These are phyloP conservation scores for Ceratocystis papillata DNA, from an alignment of 2,329 filamentous ascomycete species.

Conservation along the genomic window DNA sequence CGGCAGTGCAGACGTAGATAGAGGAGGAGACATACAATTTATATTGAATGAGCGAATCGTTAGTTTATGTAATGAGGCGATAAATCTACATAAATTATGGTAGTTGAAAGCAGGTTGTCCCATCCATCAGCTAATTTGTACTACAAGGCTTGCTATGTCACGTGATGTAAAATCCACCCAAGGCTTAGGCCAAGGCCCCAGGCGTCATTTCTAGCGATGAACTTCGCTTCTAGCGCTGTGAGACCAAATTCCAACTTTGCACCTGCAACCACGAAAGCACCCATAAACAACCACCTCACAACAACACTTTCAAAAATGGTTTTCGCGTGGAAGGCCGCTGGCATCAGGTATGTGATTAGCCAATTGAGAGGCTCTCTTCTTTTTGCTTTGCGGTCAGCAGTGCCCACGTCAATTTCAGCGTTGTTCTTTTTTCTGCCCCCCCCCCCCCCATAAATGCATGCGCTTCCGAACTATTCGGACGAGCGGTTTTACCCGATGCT, in stretches of 20 bases:
- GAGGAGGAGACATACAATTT: not conserved
- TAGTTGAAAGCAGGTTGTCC: not conserved
- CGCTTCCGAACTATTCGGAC: constrained; percentile 16
- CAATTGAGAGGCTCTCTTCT: not conserved
- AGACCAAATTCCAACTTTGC: constrained; percentile 1
- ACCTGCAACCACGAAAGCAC: constrained; percentile 14
- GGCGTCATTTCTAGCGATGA: constrained; percentile 20
- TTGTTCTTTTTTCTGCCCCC: constrained; percentile 23
- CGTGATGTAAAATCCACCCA: not conserved
- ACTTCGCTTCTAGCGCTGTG: constrained; percentile 15
- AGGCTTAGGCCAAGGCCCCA: constrained; percentile 3
- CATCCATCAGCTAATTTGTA: not conserved
- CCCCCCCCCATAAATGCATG: constrained; percentile 27
- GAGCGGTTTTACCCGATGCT: constrained; percentile 21
- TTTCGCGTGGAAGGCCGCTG: constrained; percentile 97
- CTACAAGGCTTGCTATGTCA: not conserved
- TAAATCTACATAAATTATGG: too few relatives aligned
- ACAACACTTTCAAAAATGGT: constrained; percentile 60
- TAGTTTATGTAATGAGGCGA: not conserved
- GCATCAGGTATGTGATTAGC: constrained; percentile 68
- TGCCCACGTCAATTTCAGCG: constrained; percentile 41
- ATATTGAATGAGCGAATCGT: not conserved
- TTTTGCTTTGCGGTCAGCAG: constrained; percentile 81
- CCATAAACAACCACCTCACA: constrained; percentile 28
- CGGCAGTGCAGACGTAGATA: not conserved